Percentiles rank a stretch among this genome's conserved stretches.
Conservation (phyloP, 805 yeast genomes). For the Ascoidea asiatica region DNA sequence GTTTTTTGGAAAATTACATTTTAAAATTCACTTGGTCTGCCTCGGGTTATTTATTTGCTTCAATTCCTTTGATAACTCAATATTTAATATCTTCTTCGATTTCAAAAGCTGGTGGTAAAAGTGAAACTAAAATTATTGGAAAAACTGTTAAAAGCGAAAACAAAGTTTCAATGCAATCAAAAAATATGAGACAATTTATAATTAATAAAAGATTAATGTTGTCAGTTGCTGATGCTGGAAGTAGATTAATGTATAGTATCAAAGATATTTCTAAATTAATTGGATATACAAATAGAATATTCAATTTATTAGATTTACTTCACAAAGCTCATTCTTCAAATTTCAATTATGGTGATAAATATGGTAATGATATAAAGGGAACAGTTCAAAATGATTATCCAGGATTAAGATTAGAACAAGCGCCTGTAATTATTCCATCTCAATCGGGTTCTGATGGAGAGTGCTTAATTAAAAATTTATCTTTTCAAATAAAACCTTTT, state of each 20-base stretch:
- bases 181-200: slow-evolving; percentile 75
- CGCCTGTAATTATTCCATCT: slow-evolving; percentile 73
- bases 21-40: slow-evolving; percentile 93
- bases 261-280: slow-evolving; percentile 85
- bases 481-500: slow-evolving; percentile 40
- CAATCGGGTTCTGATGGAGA: slow-evolving; percentile 43
- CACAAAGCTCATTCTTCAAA: slow-evolving; percentile 65
- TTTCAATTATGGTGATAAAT: slow-evolving; percentile 26
- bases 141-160: background rate
- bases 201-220: slow-evolving; percentile 84
- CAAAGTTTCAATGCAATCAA: slow-evolving; percentile 19
- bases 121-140: background rate
- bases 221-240: slow-evolving; percentile 90
- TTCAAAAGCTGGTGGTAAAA: background rate
- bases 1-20: slow-evolving; percentile 70
- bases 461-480: slow-evolving; percentile 46
- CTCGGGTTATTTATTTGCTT: slow-evolving; percentile 82
- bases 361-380: slow-evolving; percentile 51
- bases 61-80: slow-evolving; percentile 62
- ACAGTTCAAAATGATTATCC: slow-evolving; percentile 65
- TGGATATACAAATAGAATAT: slow-evolving; percentile 81
- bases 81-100: slow-evolving; percentile 17
- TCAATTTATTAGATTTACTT: slow-evolving; percentile 56
- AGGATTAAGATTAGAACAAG: slow-evolving; percentile 73
- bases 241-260: slow-evolving; percentile 85